phyloP scores from a whole-genome alignment of 768 basidiomycete species.

The Boletus subcaerulescens region DNA sequence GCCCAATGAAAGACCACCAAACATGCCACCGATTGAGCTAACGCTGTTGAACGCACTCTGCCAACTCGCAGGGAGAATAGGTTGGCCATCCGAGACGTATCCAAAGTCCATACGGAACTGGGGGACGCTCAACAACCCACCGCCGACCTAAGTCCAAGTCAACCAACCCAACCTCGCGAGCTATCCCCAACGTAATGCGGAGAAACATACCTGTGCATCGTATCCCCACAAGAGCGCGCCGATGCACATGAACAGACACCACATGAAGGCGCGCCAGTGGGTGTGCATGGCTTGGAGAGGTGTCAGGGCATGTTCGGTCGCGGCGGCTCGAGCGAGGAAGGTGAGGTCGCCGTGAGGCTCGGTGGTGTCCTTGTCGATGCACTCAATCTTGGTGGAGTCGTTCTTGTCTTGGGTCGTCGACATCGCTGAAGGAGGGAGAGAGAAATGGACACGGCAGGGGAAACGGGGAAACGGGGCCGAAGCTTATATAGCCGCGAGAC shows the following conservation, averaged over 20 bases:
- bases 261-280: slow-evolving; percentile 24
- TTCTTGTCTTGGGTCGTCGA: slow-evolving; percentile 7
- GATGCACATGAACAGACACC: slow-evolving; percentile 26
- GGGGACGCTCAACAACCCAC: slow-evolving; percentile 21
- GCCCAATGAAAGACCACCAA: slow-evolving; percentile 24
- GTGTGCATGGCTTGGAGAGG: slow-evolving; percentile 19
- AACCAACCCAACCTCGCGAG: no score
- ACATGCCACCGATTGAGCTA: slow-evolving; percentile 26
- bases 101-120: slow-evolving; percentile 29
- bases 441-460: not conserved
- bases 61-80: slow-evolving; percentile 26
- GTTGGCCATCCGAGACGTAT: not conserved
- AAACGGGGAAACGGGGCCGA: not conserved
- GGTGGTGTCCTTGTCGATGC: slow-evolving; percentile 7
- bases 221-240: slow-evolving; percentile 27
- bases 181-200: not conserved
- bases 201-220: slow-evolving; percentile 20
- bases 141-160: slow-evolving; percentile 11
- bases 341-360: slow-evolving; percentile 9
- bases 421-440: slow-evolving; percentile 1
- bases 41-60: slow-evolving; percentile 28
- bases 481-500: not conserved
- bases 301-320: slow-evolving; percentile 18
- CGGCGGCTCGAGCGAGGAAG: slow-evolving; percentile 22
- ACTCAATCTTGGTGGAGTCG: not conserved